Evolutionary conservation across 106 monocot genomes (phyloP).

Genomic region (Dendrobium catenatum): DNA sequence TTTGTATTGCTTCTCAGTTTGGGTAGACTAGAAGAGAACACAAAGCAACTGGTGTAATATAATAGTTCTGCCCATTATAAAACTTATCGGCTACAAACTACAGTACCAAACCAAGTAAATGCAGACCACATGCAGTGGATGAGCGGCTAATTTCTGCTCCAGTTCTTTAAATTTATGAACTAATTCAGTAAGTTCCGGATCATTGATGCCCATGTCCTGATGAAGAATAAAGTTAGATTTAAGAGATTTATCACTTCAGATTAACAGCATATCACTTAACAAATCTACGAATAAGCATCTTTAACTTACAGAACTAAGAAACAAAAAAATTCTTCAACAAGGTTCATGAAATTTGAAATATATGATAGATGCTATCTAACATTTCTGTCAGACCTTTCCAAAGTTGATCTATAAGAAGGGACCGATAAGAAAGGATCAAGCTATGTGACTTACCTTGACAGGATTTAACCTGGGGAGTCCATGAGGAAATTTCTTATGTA

Average conservation of each 20-base stretch:
- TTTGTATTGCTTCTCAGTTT: conserved; percentile 82
- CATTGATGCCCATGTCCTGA: conserved; percentile 63
- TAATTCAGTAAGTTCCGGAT: conserved; percentile 43
- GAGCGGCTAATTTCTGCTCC: conserved; percentile 68
- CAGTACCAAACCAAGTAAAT: too few relatives aligned
- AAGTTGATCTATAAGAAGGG: neutral
- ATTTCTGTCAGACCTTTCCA: neutral
- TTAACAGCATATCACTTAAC: neutral
- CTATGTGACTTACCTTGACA: conserved; percentile 51
- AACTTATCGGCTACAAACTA: too few relatives aligned
- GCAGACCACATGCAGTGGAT: conserved; percentile 28
- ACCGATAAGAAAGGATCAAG: neutral
- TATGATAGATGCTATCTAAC: neutral
- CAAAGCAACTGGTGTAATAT: neutral
- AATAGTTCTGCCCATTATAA: neutral
- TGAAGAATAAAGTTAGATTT: neutral
- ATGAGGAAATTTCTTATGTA: conserved; percentile 65
- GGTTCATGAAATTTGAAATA: neutral
- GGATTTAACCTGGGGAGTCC: conserved; percentile 89
- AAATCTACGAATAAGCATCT: neutral
- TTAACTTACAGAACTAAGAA: neutral
- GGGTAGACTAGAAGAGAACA: conserved; percentile 48
- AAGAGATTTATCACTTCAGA: neutral
- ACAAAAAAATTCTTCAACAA: conserved; percentile 4
- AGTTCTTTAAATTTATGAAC: conserved; percentile 62